phyloP scores from a whole-genome alignment of 2,329 filamentous ascomycete genomes.

The Rhinocladiella similis region DNA sequence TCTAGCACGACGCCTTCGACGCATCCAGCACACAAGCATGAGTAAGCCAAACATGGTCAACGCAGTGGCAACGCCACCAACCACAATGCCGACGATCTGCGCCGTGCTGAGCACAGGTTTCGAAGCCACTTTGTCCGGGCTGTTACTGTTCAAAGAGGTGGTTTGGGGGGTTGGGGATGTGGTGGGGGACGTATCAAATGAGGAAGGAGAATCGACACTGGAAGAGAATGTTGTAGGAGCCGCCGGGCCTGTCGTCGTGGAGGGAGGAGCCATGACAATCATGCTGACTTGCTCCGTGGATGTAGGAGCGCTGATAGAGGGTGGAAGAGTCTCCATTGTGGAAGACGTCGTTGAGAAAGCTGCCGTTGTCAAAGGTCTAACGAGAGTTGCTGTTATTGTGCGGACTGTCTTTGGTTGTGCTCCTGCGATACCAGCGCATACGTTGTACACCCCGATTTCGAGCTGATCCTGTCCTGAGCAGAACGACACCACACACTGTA shows the following conservation, averaged over 20 bases:
- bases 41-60: slow-evolving; percentile 49
- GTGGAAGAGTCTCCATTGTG: slow-evolving; percentile 27
- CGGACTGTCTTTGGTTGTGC: slow-evolving; percentile 60
- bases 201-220: not conserved
- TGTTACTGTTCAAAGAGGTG: slow-evolving; percentile 13
- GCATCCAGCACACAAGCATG: slow-evolving; percentile 37
- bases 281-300: slow-evolving; percentile 22
- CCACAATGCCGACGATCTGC: slow-evolving; percentile 60
- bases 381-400: slow-evolving; percentile 59
- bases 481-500: slow-evolving; percentile 64
- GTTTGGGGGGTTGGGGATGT: slow-evolving; percentile 20
- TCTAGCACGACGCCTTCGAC: slow-evolving; percentile 29
- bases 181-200: slow-evolving; percentile 19
- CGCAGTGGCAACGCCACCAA: slow-evolving; percentile 54
- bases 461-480: slow-evolving; percentile 53
- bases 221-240: slow-evolving; percentile 11
- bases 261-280: slow-evolving; percentile 22
- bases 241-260: not conserved
- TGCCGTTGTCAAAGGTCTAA: slow-evolving; percentile 41
- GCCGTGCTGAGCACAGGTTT: slow-evolving; percentile 36
- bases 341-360: slow-evolving; percentile 39
- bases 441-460: slow-evolving; percentile 50
- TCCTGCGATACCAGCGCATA: slow-evolving; percentile 56
- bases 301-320: slow-evolving; percentile 17
- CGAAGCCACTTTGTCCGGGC: not conserved